Base-by-base conservation (phyloP, 306 rosid genomes). In the Clitoria ternatea region DNA sequence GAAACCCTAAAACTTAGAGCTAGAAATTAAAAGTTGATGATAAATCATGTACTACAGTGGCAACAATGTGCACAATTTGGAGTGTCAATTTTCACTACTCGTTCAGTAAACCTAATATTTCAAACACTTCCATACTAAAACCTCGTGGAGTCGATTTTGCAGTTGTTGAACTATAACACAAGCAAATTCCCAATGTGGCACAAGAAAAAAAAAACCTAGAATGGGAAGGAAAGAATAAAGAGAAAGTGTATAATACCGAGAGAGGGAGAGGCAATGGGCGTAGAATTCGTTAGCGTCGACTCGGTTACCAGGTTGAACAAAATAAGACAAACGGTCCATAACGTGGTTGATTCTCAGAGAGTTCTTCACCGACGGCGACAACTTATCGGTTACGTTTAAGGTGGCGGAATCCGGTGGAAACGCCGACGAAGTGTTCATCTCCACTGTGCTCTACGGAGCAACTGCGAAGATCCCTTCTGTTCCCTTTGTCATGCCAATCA, bases 231-330 rank as follows among this genome's bases (percentile, higher is more conserved):
- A 17, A 20, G 11, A 19, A 8, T 3, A 2, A 29, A 56, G 12
- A 44, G 2, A 63, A 37, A 23, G 0, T 52, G 15, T 11, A 13
- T 47, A 37, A 42, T 56, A 87, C 94, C 88, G 63, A 17, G 97
- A 70, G 49, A 91, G 97, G 62, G 89, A 67, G 56, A 86, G 79
- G 70, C 92, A 86, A 48, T 77, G 82, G 15, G 48, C 44, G 29
- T 49, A 77, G 67, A 88, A 78, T 33, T 91, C 89, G n/a, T 0
- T 2, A 61, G 76, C 4, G 23, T 85, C 82, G 59, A 27, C 2
- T 2, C 27, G 61, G 61, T 6, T 26, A 14, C 87, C 88, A 4
- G 64, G 61, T 8, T 29, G 66, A 39, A 79, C 15, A 69, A 81
- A 69, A 30, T 13, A 0, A 19, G 72, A 61, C 72, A 91, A 78